phyloP scores from a whole-genome alignment of 805 yeast species.

The Starmerella stigmatis region DNA sequence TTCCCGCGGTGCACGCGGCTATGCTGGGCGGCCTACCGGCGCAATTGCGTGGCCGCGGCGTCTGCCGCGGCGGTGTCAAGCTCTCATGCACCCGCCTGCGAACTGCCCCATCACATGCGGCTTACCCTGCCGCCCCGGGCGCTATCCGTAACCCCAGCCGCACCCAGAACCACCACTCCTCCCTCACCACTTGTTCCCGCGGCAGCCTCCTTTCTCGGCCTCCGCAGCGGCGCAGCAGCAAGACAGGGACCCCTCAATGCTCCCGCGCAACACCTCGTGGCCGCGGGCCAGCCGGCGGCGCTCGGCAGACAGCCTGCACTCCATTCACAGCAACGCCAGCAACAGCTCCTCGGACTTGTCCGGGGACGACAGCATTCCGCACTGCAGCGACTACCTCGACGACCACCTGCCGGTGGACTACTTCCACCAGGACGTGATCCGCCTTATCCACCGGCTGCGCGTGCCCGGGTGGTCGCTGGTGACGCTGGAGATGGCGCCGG shows the following conservation, averaged over 20 bases:
- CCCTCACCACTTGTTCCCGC: too few relatives aligned
- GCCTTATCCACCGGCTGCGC: constrained; percentile 49
- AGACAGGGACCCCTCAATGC: constrained; percentile 11
- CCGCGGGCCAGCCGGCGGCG: constrained; percentile 9
- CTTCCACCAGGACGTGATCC: constrained; percentile 68
- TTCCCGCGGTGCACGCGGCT: too few relatives aligned
- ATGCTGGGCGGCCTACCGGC: too few relatives aligned
- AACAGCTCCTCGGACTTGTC: constrained; percentile 6
- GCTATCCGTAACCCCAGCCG: too few relatives aligned
- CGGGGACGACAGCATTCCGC: constrained; percentile 22
- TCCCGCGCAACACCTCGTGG: constrained; percentile 10
- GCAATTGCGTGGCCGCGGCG: too few relatives aligned
- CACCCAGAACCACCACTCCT: too few relatives aligned
- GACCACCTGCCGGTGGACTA: constrained; percentile 72
- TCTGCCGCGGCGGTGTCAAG: too few relatives aligned
- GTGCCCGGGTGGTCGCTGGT: constrained; percentile 74
- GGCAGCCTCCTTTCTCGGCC: too few relatives aligned
- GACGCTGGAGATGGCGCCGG: constrained; percentile 32
- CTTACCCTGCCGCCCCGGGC: constrained; percentile 1
- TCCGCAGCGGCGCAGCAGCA: too few relatives aligned
- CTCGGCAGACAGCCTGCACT: constrained; percentile 11
- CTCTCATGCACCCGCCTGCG: too few relatives aligned
- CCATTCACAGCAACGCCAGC: constrained; percentile 1
- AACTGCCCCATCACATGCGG: constrained; percentile 3
- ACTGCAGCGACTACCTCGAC: constrained; percentile 53